Percentiles rank a stretch among this genome's conserved stretches.
phyloP scores from a whole-genome alignment of 2,329 filamentous ascomycete species.

The Penicillium sp. region DNA sequence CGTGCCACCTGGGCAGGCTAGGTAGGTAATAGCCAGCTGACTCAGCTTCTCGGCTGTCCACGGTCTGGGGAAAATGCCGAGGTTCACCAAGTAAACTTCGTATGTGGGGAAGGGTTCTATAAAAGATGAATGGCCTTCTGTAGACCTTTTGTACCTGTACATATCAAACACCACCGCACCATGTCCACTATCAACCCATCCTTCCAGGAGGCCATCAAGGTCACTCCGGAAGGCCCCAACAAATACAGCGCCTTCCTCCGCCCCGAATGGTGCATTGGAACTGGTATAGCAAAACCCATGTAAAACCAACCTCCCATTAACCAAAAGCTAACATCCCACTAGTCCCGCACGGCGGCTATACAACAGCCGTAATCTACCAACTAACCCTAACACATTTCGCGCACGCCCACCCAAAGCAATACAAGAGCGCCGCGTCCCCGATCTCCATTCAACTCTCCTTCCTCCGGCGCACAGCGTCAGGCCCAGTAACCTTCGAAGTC shows the following conservation, averaged over 20 bases:
- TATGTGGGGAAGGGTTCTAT: background rate
- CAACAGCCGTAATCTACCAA: conserved; percentile 60
- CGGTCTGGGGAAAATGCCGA: conserved; percentile 3
- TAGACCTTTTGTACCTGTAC: background rate
- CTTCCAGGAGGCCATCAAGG: conserved; percentile 38
- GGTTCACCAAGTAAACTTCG: background rate
- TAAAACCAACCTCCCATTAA: conserved; percentile 12
- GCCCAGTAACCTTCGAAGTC: conserved; percentile 56
- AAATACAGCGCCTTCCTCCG: conserved; percentile 57
- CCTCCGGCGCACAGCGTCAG: conserved; percentile 60
- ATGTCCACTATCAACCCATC: conserved; percentile 23
- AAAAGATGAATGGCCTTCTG: background rate
- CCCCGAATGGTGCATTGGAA: conserved; percentile 64
- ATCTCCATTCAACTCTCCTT: conserved; percentile 65
- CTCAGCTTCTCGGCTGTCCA: background rate
- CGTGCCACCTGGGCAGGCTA: too few species aligned
- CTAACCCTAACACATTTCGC: conserved; percentile 60
- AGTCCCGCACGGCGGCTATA: conserved; percentile 71
- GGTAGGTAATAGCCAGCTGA: background rate
- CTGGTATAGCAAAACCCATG: conserved; percentile 40
- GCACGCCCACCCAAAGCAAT: conserved; percentile 55
- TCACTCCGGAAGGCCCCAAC: conserved; percentile 47
- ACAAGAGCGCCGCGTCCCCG: conserved; percentile 51
- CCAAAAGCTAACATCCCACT: conserved; percentile 11
- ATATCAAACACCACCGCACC: background rate